Evolutionary conservation across 1,284 basidiomycete species (phyloP), one percentile per base, ranked within the genome.

Genomic region (Lentinula novae-zelandiae): DNA sequence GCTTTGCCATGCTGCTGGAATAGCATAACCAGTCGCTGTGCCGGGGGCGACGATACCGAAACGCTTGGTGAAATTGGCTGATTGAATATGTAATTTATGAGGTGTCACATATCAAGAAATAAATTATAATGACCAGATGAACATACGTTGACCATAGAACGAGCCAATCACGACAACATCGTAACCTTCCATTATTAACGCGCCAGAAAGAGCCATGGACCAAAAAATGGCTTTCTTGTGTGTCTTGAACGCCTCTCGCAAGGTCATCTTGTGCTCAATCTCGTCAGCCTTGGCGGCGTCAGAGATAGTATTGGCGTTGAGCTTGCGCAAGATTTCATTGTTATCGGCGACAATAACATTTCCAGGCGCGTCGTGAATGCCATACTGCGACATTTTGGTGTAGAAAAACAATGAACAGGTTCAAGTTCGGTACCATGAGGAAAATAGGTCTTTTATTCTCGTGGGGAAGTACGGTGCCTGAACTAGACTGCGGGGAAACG

Each of bases 141-240:
- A 60, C 39, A 60, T 46, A 36, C 39, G 31, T 48, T 50, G 49
- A n/a, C 12, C 27, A 17, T 48, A 58, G 22, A 62, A 46, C 8
- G 20, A 33, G 63, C 64, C 53, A 52, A 67, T 63, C 22, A 68
- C 67, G 3, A 68, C 66, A 48, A 68, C 67, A 40, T 68, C 67
- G 58, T 68, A 68, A 1, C 67, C 67, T 56, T 68, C 67, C 67
- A 68, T 68, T 36, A 68, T 64, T 12, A 68, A 57, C 38, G 67
- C 67, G 2, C 60, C 65, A 12, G 64, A 66, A 20, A 68, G 61
- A 5, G 63, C 54, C 36, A 67, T 50, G 39, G 64, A 66, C 75
- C 74, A 80, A 36, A 76, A 66, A 50, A 78, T 72, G 27, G 78
- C 78, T 60, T 71, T 76, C 61, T 71, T 72, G 70, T 80, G 74